Evolutionary conservation across 1,139 yeast species (phyloP).

Genomic region (Yamadazyma membranifaciens): DNA sequence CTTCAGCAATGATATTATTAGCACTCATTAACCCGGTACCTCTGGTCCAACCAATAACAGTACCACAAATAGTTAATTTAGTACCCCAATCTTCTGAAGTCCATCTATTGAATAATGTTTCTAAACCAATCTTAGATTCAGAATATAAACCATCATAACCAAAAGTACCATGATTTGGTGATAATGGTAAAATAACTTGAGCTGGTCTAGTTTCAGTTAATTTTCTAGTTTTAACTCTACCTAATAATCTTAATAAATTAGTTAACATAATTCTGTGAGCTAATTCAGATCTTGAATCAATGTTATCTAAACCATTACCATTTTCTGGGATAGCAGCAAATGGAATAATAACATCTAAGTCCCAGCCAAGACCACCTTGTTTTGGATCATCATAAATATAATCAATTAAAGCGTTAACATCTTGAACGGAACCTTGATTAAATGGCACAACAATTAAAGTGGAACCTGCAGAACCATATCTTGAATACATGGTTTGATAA

Average conservation of each 20-base stretch:
- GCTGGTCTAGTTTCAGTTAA: slow-evolving; percentile 95
- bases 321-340: slow-evolving; percentile 99
- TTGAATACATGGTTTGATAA: slow-evolving; percentile 90
- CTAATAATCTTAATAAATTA: slow-evolving; percentile 87
- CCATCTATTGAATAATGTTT: slow-evolving; percentile 98
- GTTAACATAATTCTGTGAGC: slow-evolving; percentile 99
- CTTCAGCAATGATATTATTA: slow-evolving; percentile 96
- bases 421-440: slow-evolving; percentile 96
- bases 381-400: slow-evolving; percentile 80
- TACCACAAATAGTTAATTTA: slow-evolving; percentile 96
- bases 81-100: slow-evolving; percentile 95
- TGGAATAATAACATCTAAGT: slow-evolving; percentile 91
- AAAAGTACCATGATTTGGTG: slow-evolving; percentile 98
- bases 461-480: slow-evolving; percentile 90
- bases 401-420: slow-evolving; percentile 79
- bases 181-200: slow-evolving; percentile 91
- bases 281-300: slow-evolving; percentile 93
- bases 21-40: slow-evolving; percentile 99
- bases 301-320: slow-evolving; percentile 90
- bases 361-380: slow-evolving; percentile 97
- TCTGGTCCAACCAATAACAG: slow-evolving; percentile 99
- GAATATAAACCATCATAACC: slow-evolving; percentile 98
- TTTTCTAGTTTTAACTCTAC: slow-evolving; percentile 85
- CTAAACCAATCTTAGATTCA: slow-evolving; percentile 92
- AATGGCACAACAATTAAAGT: slow-evolving; percentile 94